Conservation (phyloP, 2,329 filamentous ascomycete species). For the Fusarium humuli region DNA sequence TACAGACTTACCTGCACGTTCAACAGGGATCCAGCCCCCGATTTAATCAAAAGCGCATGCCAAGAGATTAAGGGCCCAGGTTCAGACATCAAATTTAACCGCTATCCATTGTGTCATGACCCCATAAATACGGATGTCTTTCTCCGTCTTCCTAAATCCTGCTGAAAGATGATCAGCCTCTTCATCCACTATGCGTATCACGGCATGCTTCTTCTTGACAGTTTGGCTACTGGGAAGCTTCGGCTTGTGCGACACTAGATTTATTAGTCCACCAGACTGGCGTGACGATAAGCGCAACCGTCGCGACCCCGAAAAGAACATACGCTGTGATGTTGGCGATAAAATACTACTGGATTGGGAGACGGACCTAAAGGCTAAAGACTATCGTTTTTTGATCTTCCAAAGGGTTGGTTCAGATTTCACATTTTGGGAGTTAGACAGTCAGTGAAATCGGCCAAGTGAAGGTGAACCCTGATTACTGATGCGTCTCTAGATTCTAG, state of each 20-base stretch:
- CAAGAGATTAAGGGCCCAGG: rapidly evolving
- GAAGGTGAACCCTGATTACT: too few relatives aligned
- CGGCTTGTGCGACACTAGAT: rapidly evolving
- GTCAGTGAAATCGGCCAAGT: too few relatives aligned
- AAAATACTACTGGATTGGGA: not conserved
- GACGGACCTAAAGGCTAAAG: not conserved
- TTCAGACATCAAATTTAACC: not conserved
- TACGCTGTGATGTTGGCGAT: rapidly evolving
- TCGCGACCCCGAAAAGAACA: rapidly evolving
- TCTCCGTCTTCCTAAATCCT: not conserved
- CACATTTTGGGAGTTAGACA: too few relatives aligned
- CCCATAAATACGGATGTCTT: not conserved
- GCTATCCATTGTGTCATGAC: not conserved
- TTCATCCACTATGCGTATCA: not conserved
- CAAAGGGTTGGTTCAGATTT: too few relatives aligned
- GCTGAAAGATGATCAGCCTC: rapidly evolving
- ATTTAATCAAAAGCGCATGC: not conserved
- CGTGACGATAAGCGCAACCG: rapidly evolving
- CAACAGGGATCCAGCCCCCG: not conserved
- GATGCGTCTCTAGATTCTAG: not conserved
- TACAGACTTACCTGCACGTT: not conserved
- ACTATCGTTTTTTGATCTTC: too few relatives aligned
- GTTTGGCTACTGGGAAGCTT: rapidly evolving
- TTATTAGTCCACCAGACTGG: not conserved
- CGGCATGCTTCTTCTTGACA: rapidly evolving